Evolutionary conservation across 2,329 filamentous ascomycete genomes (phyloP), one percentile per base, ranked within the genome.

Genomic region (Didymella pomorum): DNA sequence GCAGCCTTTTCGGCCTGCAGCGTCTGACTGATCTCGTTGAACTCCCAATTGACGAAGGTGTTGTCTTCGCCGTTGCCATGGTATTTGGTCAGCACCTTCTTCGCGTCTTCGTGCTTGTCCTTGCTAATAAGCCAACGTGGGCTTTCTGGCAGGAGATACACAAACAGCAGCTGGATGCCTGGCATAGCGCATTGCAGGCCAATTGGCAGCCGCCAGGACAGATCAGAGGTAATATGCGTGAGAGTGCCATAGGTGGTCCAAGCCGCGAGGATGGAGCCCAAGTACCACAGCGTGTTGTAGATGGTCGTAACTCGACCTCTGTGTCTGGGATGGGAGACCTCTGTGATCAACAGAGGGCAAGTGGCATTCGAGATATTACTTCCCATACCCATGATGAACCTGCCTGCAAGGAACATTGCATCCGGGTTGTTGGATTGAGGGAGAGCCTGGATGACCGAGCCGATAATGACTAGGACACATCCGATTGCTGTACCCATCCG

Each of bases 81-180:
- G 63, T 85, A 85, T 57, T 82, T 82, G 7, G 83, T 79, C n/a
- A 90, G 76, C 5, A 85, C 79, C 3, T 78, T 72, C 43, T 82
- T 78, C 0, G 84, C 85, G 62, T 87, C 79, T 20, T 84, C 81
- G 8, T 80, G 74, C 18, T 81, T 80, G 29, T 83, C 83, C 26
- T 83, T 80, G 55, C 79, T 79, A 55, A 85, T 82, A 14, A 87
- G 74, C 85, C 85, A 87, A 53, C 85, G 76, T 0, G 86, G 86
- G 1, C 83, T 86, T 63, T 88, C 86, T 0, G 86, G 85, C 1
- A 86, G 74, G 52, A 86, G 79, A 61, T 79, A 82, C 5, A 82
- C 75, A 0, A 81, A 66, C 26, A 78, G 43, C 57, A 82, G 75
- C 26, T 84, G 79, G 9, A 85, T 58, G 2, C 56, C 61, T 9